Evolutionary conservation across 768 basidiomycete species (phyloP).

Genomic region (Russula sp.): DNA sequence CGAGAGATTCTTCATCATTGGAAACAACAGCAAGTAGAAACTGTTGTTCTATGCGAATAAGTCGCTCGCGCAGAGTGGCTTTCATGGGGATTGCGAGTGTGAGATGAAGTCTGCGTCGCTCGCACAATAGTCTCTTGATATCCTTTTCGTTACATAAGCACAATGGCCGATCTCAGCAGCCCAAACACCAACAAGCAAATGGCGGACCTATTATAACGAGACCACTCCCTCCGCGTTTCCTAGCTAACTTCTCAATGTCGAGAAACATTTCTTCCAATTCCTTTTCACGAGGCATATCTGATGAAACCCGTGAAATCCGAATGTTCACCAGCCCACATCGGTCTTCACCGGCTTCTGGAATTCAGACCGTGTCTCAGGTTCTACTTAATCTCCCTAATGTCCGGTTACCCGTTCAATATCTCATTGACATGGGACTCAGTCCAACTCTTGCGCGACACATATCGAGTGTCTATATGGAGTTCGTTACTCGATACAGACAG

Average conservation of each 20-base stretch:
- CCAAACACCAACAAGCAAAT: background rate
- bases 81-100: constrained; percentile 1
- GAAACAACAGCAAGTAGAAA: constrained; percentile 1
- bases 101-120: too few relatives aligned
- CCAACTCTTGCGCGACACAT: background rate
- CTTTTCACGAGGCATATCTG: background rate
- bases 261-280: background rate
- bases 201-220: background rate
- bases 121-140: too few relatives aligned
- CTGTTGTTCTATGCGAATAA: background rate
- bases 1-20: background rate
- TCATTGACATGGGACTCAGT: constrained; percentile 1
- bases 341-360: background rate
- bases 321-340: background rate
- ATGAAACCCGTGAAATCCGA: background rate
- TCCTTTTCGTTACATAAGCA: constrained; percentile 5
- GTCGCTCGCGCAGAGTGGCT: background rate
- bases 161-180: background rate
- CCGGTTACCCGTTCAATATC: background rate
- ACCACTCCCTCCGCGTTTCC: background rate
- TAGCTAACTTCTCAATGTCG: background rate
- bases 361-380: background rate
- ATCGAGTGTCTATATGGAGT: background rate
- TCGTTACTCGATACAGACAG: background rate
- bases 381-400: constrained; percentile 4